phyloP scores from a whole-genome alignment of 2,329 filamentous ascomycete species.

The Periconia digitata region DNA sequence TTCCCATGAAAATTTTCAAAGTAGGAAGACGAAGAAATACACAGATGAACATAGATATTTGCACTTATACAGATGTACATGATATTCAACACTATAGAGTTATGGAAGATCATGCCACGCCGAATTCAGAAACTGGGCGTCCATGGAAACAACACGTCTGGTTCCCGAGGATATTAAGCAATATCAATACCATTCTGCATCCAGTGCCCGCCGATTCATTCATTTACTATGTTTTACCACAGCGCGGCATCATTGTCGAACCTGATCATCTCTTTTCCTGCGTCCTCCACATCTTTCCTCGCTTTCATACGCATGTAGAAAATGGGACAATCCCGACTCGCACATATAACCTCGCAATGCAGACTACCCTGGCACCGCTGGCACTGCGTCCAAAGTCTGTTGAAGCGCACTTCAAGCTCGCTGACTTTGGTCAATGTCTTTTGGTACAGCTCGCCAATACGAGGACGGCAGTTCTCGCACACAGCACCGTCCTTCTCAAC shows the following conservation, averaged over 20 bases:
- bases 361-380: constrained; percentile 97
- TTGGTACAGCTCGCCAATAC: constrained; percentile 90
- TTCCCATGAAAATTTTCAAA: too few relatives aligned
- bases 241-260: constrained; percentile 86
- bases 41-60: too few relatives aligned
- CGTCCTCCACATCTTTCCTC: constrained; percentile 97
- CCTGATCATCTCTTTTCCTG: constrained; percentile 81
- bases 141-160: too few relatives aligned
- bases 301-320: constrained; percentile 99
- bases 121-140: too few relatives aligned
- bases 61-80: too few relatives aligned
- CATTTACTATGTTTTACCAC: too few relatives aligned
- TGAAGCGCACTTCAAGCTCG: constrained; percentile 90
- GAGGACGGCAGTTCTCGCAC: constrained; percentile 79
- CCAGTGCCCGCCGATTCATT: too few relatives aligned
- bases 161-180: too few relatives aligned
- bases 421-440: constrained; percentile 85
- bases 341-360: constrained; percentile 98
- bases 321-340: constrained; percentile 93
- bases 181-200: too few relatives aligned
- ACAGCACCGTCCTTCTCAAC: constrained; percentile 83
- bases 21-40: too few relatives aligned
- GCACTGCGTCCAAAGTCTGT: constrained; percentile 95
- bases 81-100: too few relatives aligned
- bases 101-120: too few relatives aligned